Base-by-base conservation (phyloP, 73 alveolate species). In the Paraurostyla sp. region DNA sequence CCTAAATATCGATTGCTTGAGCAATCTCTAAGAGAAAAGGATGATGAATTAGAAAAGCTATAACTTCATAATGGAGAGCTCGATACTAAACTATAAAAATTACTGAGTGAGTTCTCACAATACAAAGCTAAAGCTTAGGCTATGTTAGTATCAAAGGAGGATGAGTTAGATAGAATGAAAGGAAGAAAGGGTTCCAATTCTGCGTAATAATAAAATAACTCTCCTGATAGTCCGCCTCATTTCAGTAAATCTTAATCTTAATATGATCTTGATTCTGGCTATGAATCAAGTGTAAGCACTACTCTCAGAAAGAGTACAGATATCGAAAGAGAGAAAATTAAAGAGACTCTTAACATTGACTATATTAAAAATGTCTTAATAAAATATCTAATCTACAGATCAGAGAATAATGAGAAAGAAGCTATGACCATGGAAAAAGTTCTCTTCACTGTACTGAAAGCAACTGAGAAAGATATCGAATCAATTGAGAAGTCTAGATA, bases 361-460 rank as follows among this genome's bases (percentile, higher is more conserved):
- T 86, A 86, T 42, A 45, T 86, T 16, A 86, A 86, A 48, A 86
- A 86, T 52, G 93, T 86, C 16, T 57, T 86, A 36, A n/a, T 86
- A 18, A 86, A 86, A 80, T 86, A 86, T 30, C 76, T 86, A 1
- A 89, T 73, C 40, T 86, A 86, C 87, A 45, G 18, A 40, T 88
- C 93, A 18, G 41, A 52, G 38, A 41, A 43, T 18, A 56, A 86
- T 41, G 89, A 73, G 29, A 86, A 86, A 42, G 93, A 86, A 54
- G 89, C 93, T 0, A 71, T 32, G 78, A 86, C 89, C 1, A 22
- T 86, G 60, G 93, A 86, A 60, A 86, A 86, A 51, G 93, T 86
- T 13, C 76, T 86, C 43, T 86, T 86, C 50, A 86, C 93, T 2
- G 93, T 86, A 48, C 84, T 86, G 20, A 49, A 69, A 27, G 85